These are phyloP conservation scores for Botrytis aclada DNA, from an alignment of 2,329 filamentous ascomycete genomes.

Conservation along the genomic window DNA sequence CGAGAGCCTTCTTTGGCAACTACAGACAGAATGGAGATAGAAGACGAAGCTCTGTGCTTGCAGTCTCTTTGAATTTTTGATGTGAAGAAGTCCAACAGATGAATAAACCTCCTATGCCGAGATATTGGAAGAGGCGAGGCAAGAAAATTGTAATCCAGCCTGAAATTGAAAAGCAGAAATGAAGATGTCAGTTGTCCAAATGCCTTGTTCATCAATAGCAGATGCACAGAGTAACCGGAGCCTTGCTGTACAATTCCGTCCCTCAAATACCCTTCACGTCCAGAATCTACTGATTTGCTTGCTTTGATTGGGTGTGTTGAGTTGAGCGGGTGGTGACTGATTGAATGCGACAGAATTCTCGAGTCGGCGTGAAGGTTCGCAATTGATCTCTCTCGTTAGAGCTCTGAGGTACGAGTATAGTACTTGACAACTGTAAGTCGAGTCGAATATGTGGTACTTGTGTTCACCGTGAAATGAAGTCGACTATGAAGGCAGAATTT, in stretches of 20 bases:
- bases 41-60: conserved; percentile 66
- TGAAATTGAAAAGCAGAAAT: conserved; percentile 19
- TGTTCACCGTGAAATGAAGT: not conserved
- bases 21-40: conserved; percentile 42
- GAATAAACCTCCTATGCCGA: conserved; percentile 14
- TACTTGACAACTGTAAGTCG: not conserved
- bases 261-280: not conserved
- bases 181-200: conserved; percentile 16
- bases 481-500: not conserved
- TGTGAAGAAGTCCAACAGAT: conserved; percentile 23
- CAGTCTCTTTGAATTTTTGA: conserved; percentile 40
- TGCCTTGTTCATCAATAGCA: conserved; percentile 15
- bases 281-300: not conserved
- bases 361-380: conserved; percentile 11
- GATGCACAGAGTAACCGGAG: conserved; percentile 10
- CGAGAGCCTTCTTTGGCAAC: conserved; percentile 37
- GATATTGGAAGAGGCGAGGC: conserved; percentile 14
- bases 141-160: conserved; percentile 15
- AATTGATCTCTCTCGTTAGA: not conserved
- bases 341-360: not conserved
- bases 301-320: not conserved
- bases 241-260: conserved; percentile 16
- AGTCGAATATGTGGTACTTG: not conserved
- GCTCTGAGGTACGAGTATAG: not conserved
- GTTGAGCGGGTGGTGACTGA: not conserved